Evolutionary conservation across 306 rosid genomes (phyloP), one percentile per base, ranked within the genome.

Genomic region (Corylus avellana): DNA sequence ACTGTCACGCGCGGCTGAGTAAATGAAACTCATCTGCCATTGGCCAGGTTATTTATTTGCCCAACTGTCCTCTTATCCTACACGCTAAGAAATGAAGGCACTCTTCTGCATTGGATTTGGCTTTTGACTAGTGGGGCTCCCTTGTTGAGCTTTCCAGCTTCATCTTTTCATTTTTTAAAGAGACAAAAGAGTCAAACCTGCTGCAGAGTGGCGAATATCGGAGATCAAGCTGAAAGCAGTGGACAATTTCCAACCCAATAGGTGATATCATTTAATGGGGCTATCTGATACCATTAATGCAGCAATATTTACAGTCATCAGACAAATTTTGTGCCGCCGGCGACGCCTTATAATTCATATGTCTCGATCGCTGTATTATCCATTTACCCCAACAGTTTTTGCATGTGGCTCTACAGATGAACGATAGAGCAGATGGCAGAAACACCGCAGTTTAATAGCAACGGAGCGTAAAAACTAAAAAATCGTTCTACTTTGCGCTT

Each of bases 11-110:
- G 61, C 50, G 75, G 66, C 50, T 4, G 66, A 84, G 80, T 83
- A 79, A 85, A 85, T 86, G 89, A 81, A 77, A 44, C 67, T 86
- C 80, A 86, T 39, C 89, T 86, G 86, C 39, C 85, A 46, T 16
- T 46, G 76, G 73, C 11, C 39, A 12, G 35, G 42, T 70, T 29
- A 85, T 88, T 88, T 83, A 88, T 76, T 69, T 22, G 67, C 53
- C 83, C 88, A 83, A 84, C 91, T 73, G 88, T 27, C 86, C 82
- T 35, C 54, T 7, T 74, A 74, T 9, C 48, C 68, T 73, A 72
- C 70, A 27, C 49, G 37, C 73, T 46, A 44, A 35, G 67, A 62
- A 61, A 53, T 27, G 48, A 79, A 56, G 68, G 61, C 80, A 56
- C 44, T 69, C 49, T n/a, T 35, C 17, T 54, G 78, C 82, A 54